Evolutionary conservation across 2,329 filamentous ascomycete genomes (phyloP), one percentile per base, ranked within the genome.

Genomic region (Sarocladium oryzae): DNA sequence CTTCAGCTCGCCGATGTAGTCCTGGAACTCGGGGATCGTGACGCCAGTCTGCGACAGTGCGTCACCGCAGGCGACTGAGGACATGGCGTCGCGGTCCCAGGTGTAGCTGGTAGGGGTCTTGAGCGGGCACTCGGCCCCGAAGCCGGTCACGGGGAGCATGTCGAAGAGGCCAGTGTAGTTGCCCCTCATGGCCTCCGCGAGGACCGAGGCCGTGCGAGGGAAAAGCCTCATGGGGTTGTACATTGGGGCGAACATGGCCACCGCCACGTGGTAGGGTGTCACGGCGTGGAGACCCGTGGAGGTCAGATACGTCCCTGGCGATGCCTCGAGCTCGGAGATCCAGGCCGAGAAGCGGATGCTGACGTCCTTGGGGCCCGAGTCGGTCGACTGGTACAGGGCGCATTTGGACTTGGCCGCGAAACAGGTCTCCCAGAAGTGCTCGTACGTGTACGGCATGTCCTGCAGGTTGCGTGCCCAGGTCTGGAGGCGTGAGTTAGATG

Each of bases 361-460:
- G 46, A 72, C 63, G 52, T 66, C 61, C 2, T 53, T 21, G 26
- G 58, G 53, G 4, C 56, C 56, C 1, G 51, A 53, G 55, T 72
- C 69, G 6, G 48, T 41, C 0, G 45, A 0, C 1, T 55, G 52
- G 50, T 54, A 56, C 5, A 73, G 60, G 9, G 66, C 54, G 50
- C 70, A 72, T 0, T 50, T 23, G 8, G 52, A 28, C 0, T 63
- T 60, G 15, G 57, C 63, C 1, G 57, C 51, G 55, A 64, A 70
- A 56, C 71, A 74, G 4, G 63, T 61, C 9, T 61, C 53, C 55
- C 64, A 70, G 52, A 73, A 66, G 32, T 56, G 51, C 13, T 62
- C 59, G 24, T 66, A 55, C 13, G 67, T 56, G 6, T 64, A 54
- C 16, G 73, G 65, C 0, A 68, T 63, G 50, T 75, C 71, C 35